These are phyloP conservation scores for Atalantia buxifolia DNA, from an alignment of 345 rosid species.

Conservation along the genomic window DNA sequence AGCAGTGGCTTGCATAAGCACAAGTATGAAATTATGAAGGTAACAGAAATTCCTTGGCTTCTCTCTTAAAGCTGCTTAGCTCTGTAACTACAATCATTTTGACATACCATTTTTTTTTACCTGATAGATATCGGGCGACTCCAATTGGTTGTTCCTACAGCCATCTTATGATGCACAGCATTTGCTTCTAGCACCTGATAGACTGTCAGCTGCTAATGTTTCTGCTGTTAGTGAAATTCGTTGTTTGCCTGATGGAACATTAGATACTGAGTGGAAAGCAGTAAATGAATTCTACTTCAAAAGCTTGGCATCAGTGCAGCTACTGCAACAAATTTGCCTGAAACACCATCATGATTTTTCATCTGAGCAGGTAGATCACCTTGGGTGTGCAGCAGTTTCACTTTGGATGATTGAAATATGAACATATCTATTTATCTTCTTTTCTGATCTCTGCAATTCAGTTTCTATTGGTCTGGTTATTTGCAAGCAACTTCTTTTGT, in stretches of 20 bases:
- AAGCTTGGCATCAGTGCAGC: constrained; percentile 73
- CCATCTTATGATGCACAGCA: constrained; percentile 66
- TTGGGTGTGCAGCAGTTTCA: constrained; percentile 5
- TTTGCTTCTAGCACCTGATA: constrained; percentile 43
- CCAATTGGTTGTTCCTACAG: constrained; percentile 59
- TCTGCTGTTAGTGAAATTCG: constrained; percentile 27
- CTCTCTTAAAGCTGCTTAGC: constrained; percentile 1
- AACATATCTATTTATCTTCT: background rate
- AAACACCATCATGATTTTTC: constrained; percentile 71
- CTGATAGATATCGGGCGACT: constrained; percentile 51
- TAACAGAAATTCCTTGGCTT: constrained; percentile 25
- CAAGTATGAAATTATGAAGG: constrained; percentile 67
- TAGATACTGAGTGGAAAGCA: constrained; percentile 55
- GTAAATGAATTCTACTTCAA: constrained; percentile 75
- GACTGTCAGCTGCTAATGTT: constrained; percentile 26
- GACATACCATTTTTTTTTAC: constrained; percentile 3
- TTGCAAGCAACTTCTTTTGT: background rate
- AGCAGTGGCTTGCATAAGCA: constrained; percentile 72
- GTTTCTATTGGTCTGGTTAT: background rate
- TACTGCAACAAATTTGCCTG: constrained; percentile 55
- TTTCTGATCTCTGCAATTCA: background rate
- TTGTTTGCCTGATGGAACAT: constrained; percentile 21
- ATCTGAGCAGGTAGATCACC: constrained; percentile 62
- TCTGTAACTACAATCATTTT: constrained; percentile 2
- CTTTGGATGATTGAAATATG: background rate